Evolutionary conservation across 495 filamentous ascomycete species (phyloP), one percentile per base, ranked within the genome.

Genomic region (Penicillium diatomitis): DNA sequence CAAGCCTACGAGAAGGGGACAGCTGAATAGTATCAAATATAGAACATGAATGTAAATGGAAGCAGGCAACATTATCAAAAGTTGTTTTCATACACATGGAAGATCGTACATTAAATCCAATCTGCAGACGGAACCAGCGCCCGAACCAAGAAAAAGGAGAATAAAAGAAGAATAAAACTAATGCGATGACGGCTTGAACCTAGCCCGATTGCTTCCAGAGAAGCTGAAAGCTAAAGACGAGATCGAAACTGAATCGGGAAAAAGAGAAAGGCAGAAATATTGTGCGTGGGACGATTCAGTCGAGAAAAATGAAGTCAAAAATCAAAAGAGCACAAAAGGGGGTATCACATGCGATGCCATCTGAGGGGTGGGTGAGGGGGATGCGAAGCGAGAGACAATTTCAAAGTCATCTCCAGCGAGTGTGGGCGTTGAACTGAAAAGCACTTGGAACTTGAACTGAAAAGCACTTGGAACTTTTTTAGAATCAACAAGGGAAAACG

Each of bases 261-360:
- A 20, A 20, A 20, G 20, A 20, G 20, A 20, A 20, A 20, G 20
- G 20, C 20, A 20, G 20, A 20, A 20, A 20, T 2, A 20, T 20
- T 20, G 20, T 20, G 20, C 20, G 20, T 20, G 20, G 20, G 2
- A n/a, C 7, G 32, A 29, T 8, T 6, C 8, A 43, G 8, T 12
- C 32, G 32, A 31, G 27, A 30, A 5, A 32, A n/a, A 42, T 42
- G 40, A 32, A 30, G 9, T 30, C 1, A 32, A 4, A 3, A 42
- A 34, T 11, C 32, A 29, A 32, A 41, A 41, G 10, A 41, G 33
- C 27, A 30, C 27, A 41, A 20, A 38, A 33, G 34, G 56, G 62
- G 62, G 62, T 65, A 65, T 65, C 60, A 65, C 54, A 65, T 61
- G 57, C 57, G 60, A 60, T 54, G 48, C 52, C 60, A 46, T 54